These are phyloP conservation scores for Scopulariopsis brevicaulis DNA, from an alignment of 2,329 filamentous ascomycete species.

Conservation along the genomic window DNA sequence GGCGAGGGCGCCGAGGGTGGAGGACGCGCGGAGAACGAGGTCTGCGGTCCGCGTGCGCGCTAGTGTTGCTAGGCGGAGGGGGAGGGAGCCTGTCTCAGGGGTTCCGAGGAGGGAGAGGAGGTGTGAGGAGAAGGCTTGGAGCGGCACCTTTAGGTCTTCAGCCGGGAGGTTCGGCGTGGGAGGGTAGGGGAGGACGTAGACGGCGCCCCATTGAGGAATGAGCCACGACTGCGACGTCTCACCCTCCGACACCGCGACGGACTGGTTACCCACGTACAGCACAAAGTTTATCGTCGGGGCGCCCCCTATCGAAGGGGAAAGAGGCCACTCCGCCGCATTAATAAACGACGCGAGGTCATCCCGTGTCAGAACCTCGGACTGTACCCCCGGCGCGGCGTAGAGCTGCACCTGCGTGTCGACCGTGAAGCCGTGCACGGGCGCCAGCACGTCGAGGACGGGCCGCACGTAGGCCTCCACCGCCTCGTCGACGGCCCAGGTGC, in stretches of 20 bases:
- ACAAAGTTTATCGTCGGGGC: constrained; percentile 96
- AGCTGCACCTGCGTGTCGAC: constrained; percentile 94
- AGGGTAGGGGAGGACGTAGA: constrained; percentile 43
- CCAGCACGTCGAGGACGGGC: constrained; percentile 69
- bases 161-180: constrained; percentile 42
- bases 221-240: constrained; percentile 63
- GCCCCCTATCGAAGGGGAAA: constrained; percentile 85
- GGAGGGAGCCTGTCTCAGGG: constrained; percentile 71
- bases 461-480: constrained; percentile 72
- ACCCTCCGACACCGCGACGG: constrained; percentile 40
- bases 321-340: constrained; percentile 94
- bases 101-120: constrained; percentile 79
- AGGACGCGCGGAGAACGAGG: constrained; percentile 78
- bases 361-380: constrained; percentile 57
- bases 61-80: constrained; percentile 73
- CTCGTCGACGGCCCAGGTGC: constrained; percentile 80
- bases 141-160: constrained; percentile 61
- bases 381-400: constrained; percentile 63
- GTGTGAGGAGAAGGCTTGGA: constrained; percentile 86
- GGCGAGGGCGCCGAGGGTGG: constrained; percentile 85
- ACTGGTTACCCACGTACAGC: constrained; percentile 74
- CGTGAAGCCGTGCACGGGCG: constrained; percentile 85
- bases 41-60: constrained; percentile 78
- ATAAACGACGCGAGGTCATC: constrained; percentile 90
- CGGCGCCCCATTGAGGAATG: constrained; percentile 86